Base-by-base conservation (phyloP, 2,329 filamentous ascomycete genomes). In the Dactylonectria macrodidyma region DNA sequence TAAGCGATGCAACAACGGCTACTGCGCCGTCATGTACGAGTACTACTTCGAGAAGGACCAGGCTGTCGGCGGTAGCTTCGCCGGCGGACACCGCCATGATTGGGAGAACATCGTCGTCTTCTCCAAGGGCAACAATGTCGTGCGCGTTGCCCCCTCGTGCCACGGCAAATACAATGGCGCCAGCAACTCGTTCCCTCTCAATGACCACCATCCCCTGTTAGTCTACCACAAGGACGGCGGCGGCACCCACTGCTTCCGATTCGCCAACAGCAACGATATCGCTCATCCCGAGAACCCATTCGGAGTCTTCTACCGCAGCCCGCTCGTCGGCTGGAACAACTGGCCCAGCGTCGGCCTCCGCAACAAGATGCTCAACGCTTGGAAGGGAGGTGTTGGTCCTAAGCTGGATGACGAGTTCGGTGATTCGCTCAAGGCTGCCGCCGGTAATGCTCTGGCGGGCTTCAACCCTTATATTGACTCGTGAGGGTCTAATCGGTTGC, bases 21-120 rank as follows among this genome's bases (percentile, higher is more conserved):
- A 68, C 65, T 78, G 77, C 48, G 75, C 73, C 24, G 41, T 71
- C 55, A 75, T 78, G 74, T 72, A 74, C 51, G 71, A 72, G 34
- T 79, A 81, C 78, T 84, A 83, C 71, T 79, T 82, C 65, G 83
- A 83, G 56, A 84, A 84, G 73, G 83, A 84, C 61, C 41, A 44
- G 16, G 79, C 82, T 6, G 78, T 71, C 3, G 54, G 64, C 1
- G 79, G 79, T 0, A 66, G 72, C 26, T 71, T 75, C n/a, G 50
- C 65, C 2, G 76, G 82, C 7, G 79, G 79, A 34, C 81, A 83
- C 58, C 76, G 78, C 2, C 79, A 82, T 65, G 81, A 83, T 65
- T 83, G 81, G 81, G 81, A 83, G 71, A 78, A 77, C 63, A 70
- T 75, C 19, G 74, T 82, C 5, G 74, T 83, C n/a, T 81, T 78